Evolutionary conservation across 228 moss, liverwort and hornwort species (phyloP).

Genomic region (Sphagnum fallax): DNA sequence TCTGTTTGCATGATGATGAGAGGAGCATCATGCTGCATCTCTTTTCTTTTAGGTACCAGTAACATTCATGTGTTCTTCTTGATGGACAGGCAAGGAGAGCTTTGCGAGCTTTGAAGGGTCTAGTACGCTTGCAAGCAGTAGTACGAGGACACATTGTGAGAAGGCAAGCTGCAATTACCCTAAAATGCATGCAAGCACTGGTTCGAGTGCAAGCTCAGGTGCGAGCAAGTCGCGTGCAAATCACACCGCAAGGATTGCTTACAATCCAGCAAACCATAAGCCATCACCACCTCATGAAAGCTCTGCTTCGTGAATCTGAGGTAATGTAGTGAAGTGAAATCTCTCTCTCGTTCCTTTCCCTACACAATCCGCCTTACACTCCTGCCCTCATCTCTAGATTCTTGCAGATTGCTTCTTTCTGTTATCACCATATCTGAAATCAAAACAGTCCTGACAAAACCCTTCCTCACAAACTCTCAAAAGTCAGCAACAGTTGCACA

Average conservation of each 20-base stretch:
- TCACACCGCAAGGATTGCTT: slow-evolving; percentile 16
- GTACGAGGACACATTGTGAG: slow-evolving; percentile 63
- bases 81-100: slow-evolving; percentile 44
- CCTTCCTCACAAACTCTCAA: too few species aligned
- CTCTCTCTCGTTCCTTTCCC: too few species aligned
- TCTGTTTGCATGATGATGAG: not conserved
- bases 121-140: slow-evolving; percentile 58
- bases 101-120: slow-evolving; percentile 46
- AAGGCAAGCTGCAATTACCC: slow-evolving; percentile 54
- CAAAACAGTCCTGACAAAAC: too few species aligned
- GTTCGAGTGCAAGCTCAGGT: slow-evolving; percentile 61
- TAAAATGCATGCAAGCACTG: slow-evolving; percentile 60
- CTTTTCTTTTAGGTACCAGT: not conserved
- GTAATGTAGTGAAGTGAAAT: slow-evolving; percentile 2
- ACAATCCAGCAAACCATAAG: slow-evolving; percentile 51
- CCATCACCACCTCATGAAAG: slow-evolving; percentile 50
- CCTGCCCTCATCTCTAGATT: too few species aligned
- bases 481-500: too few species aligned
- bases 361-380: too few species aligned
- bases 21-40: not conserved
- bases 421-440: too few species aligned
- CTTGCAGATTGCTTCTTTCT: too few species aligned
- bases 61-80: not conserved
- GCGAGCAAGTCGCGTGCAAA: slow-evolving; percentile 54
- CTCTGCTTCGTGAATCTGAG: slow-evolving; percentile 60